Evolutionary conservation across 164 flowering plant species (phyloP).

Genomic region (Akebia trifoliata): DNA sequence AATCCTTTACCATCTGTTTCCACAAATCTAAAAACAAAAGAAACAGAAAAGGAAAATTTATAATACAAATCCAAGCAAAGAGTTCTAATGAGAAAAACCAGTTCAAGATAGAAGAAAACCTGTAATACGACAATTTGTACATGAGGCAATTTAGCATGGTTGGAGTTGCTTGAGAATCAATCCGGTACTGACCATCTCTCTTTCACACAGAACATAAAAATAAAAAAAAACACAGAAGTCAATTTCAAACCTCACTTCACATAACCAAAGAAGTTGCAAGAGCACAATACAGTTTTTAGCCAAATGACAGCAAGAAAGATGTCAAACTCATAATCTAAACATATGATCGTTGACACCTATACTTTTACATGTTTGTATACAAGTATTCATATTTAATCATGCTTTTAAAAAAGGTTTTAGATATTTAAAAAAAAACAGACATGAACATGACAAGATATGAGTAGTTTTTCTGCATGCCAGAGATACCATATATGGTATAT

Average conservation of each 20-base stretch:
- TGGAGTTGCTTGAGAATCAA: constrained; percentile 92
- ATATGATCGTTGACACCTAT: too few relatives aligned
- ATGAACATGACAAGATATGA: too few relatives aligned
- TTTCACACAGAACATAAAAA: constrained; percentile 16
- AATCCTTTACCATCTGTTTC: constrained; percentile 92
- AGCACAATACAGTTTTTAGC: not conserved
- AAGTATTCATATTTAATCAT: too few relatives aligned
- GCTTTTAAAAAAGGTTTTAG: too few relatives aligned
- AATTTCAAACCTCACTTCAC: not conserved
- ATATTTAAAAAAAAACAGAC: too few relatives aligned
- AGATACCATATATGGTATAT: too few relatives aligned
- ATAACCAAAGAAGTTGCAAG: not conserved
- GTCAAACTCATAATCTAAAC: not conserved
- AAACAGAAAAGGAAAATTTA: not conserved
- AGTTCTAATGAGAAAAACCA: not conserved
- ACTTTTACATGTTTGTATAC: too few relatives aligned
- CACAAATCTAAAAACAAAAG: constrained; percentile 56
- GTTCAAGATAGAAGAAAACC: constrained; percentile 37
- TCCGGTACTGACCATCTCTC: constrained; percentile 97
- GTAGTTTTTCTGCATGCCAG: too few relatives aligned
- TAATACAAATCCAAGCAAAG: constrained; percentile 7
- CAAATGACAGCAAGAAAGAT: not conserved
- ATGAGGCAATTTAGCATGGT: constrained; percentile 94
- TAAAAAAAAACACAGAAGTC: not conserved
- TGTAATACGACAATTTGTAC: constrained; percentile 98